Evolutionary conservation across 768 basidiomycete genomes (phyloP).

Genomic region (Podaxis sp.): DNA sequence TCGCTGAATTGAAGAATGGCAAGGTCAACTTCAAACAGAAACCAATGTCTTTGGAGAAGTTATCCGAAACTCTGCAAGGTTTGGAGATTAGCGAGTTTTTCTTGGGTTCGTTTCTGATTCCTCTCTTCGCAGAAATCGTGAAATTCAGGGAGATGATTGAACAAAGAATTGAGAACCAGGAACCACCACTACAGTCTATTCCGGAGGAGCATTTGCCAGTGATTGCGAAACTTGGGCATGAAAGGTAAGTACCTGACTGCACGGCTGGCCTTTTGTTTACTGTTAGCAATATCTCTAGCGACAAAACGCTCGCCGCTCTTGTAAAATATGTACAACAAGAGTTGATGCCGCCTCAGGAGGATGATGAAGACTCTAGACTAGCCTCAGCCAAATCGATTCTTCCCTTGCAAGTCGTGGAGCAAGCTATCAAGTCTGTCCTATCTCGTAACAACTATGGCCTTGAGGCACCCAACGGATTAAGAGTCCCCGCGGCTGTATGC

Average conservation of each 20-base stretch:
- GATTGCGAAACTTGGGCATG: constrained; percentile 79
- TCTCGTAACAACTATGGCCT: constrained; percentile 80
- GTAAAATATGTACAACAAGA: constrained; percentile 67
- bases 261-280: not conserved
- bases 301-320: constrained; percentile 61
- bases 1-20: constrained; percentile 72
- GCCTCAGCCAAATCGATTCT: constrained; percentile 34
- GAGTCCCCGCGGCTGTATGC: constrained; percentile 57
- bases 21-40: constrained; percentile 78
- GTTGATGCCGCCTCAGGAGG: constrained; percentile 61
- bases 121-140: constrained; percentile 54
- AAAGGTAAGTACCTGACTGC: constrained; percentile 55
- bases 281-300: constrained; percentile 39
- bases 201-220: constrained; percentile 70
- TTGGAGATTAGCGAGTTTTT: constrained; percentile 13
- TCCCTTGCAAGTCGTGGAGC: constrained; percentile 55
- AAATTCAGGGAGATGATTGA: constrained; percentile 73
- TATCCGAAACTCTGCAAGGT: constrained; percentile 83
- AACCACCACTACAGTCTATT: constrained; percentile 49
- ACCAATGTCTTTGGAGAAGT: constrained; percentile 66
- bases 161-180: constrained; percentile 39
- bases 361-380: constrained; percentile 40
- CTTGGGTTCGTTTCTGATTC: constrained; percentile 12
- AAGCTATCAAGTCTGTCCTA: constrained; percentile 58
- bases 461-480: constrained; percentile 45